These are phyloP conservation scores for Claviceps fusiformis DNA, from an alignment of 2,329 filamentous ascomycete species.

Conservation along the genomic window DNA sequence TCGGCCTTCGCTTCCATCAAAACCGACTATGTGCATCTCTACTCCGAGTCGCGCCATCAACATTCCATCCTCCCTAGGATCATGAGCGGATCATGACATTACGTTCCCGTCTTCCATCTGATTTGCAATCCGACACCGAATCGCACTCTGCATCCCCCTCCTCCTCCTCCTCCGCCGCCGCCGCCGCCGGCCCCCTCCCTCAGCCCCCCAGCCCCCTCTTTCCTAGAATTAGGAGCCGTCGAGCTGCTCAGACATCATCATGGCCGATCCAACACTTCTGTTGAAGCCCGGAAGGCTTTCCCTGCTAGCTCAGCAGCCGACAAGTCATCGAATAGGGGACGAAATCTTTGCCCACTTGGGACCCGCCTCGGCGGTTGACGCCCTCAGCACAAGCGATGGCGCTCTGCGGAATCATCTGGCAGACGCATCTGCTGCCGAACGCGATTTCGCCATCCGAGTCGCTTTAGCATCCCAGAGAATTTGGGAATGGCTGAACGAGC, in stretches of 20 bases:
- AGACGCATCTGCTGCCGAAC: constrained; percentile 48
- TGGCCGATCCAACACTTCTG: constrained; percentile 20
- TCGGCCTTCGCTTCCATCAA: neutral
- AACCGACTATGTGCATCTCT: constrained; percentile 8
- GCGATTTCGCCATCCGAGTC: constrained; percentile 57
- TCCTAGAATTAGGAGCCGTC: neutral
- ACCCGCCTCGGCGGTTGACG: constrained; percentile 46
- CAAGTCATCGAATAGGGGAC: constrained; percentile 34
- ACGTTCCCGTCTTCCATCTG: neutral
- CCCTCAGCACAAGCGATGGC: constrained; percentile 40
- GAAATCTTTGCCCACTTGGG: constrained; percentile 49
- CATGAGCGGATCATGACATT: constrained; percentile 17
- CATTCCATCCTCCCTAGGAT: constrained; percentile 19
- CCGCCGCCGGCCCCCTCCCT: neutral
- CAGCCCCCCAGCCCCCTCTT: too few species aligned
- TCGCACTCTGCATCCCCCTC: neutral
- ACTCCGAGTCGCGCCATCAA: constrained; percentile 10
- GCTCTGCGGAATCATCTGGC: constrained; percentile 46
- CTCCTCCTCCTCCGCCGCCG: too few species aligned
- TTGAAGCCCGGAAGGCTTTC: constrained; percentile 21
- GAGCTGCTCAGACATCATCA: constrained; percentile 12
- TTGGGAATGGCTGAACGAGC: constrained; percentile 62
- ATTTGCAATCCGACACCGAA: neutral
- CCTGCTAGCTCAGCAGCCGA: constrained; percentile 25
- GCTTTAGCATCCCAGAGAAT: constrained; percentile 59